Evolutionary conservation across 2,329 filamentous ascomycete species (phyloP), one percentile per base, ranked within the genome.

Genomic region (Fusarium aywerte): DNA sequence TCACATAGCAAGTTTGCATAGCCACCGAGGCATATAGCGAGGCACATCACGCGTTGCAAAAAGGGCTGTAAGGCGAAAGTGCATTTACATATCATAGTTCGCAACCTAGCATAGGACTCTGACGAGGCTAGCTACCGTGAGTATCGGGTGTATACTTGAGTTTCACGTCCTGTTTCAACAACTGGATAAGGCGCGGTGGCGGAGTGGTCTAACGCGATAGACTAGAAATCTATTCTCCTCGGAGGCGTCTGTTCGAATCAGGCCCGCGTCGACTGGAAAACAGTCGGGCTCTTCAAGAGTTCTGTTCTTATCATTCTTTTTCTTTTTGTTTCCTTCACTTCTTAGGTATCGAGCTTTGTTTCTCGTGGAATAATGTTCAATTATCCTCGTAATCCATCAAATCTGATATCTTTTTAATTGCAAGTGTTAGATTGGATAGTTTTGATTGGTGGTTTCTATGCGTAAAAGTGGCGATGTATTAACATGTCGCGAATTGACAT

Each of bases 161-260:
- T n/a, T n/a, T n/a, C n/a, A n/a, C n/a, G 11, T 31, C 0, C 5
- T 11, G 4, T 23, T 10, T 35, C 31, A 35, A 35, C 44, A 48
- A 48, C 15, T 8, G 11, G 44, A 48, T 48, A 48, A 35, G 44
- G 44, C 44, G 44, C 13, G 44, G 44, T 48, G 44, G 44, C 44
- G 44, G 44, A 48, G 44, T 48, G 44, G 44, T 48, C 44, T 48
- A 48, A 48, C 44, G 44, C 44, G 44, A 48, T 48, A 48, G 44
- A 48, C 44, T 48, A 48, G 44, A 48, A 48, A 48, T 48, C 44
- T 48, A 48, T 48, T 48, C 44, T 48, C 44, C 4, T 48, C 44
- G 44, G 44, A 48, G 44, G 44, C 44, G 44, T 48, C 44, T 48
- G 44, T 48, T 48, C 44, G 44, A 48, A 48, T 51, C 48, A 51